Evolutionary conservation across 1,139 yeast genomes (phyloP).

Genomic region (Saccharomyces hybrid): DNA sequence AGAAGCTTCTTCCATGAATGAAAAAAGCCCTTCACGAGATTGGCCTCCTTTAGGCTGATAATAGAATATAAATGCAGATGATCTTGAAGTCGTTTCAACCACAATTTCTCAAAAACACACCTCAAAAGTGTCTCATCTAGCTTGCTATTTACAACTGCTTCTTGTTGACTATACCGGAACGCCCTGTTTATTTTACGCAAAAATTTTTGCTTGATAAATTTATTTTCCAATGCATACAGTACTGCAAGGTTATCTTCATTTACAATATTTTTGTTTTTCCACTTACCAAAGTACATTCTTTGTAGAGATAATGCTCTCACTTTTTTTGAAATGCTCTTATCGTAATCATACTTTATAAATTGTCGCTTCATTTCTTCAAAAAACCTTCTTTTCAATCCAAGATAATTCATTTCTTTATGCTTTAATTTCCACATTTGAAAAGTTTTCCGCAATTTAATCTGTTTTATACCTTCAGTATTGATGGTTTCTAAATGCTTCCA

Average conservation of each 20-base stretch:
- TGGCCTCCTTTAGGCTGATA: neutral
- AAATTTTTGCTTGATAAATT: neutral
- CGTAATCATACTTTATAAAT: neutral
- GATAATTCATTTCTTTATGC: neutral
- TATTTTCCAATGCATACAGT: neutral
- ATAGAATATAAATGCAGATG: neutral
- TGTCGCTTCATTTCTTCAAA: neutral
- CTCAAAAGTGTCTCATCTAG: neutral
- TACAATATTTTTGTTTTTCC: neutral
- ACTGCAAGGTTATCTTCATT: neutral
- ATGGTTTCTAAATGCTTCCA: neutral
- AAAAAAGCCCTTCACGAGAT: neutral
- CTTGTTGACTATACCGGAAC: neutral
- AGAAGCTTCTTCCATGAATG: neutral
- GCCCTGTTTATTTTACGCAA: neutral
- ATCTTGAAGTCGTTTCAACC: neutral
- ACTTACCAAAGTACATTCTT: neutral
- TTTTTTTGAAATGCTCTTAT: neutral
- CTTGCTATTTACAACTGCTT: neutral
- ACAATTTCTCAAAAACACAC: neutral
- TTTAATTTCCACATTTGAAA: slow-evolving; percentile 1
- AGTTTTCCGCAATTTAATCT: neutral
- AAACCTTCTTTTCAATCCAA: neutral
- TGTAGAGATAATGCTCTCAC: neutral
- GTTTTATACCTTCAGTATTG: neutral